These are phyloP conservation scores for Geranium rotundifolium DNA, from an alignment of 345 rosid species.

Conservation along the genomic window DNA sequence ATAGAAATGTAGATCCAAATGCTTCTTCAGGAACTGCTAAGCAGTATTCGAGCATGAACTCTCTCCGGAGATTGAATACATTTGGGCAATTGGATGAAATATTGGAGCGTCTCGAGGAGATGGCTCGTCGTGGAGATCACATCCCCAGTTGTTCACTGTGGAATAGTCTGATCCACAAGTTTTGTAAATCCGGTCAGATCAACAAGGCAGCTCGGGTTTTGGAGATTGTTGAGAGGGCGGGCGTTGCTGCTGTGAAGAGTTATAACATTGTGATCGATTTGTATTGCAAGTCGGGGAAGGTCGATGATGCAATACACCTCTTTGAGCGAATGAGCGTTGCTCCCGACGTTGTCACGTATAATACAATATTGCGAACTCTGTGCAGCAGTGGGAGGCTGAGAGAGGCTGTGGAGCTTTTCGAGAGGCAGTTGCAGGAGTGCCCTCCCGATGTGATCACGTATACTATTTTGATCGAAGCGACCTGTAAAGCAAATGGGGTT, in stretches of 20 bases:
- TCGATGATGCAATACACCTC: slow-evolving; percentile 48
- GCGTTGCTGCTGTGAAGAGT: slow-evolving; percentile 64
- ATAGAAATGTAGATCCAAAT: background rate
- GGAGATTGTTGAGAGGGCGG: slow-evolving; percentile 71
- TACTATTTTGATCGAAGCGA: slow-evolving; percentile 79
- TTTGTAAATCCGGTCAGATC: slow-evolving; percentile 61
- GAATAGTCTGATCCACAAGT: slow-evolving; percentile 68
- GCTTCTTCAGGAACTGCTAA: slow-evolving; percentile 29
- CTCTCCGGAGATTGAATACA: slow-evolving; percentile 47
- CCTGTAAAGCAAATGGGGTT: slow-evolving; percentile 75
- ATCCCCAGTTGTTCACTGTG: slow-evolving; percentile 61
- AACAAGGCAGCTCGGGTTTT: slow-evolving; percentile 54
- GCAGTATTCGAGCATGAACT: slow-evolving; percentile 52
- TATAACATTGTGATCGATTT: slow-evolving; percentile 76
- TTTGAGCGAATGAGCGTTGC: slow-evolving; percentile 69
- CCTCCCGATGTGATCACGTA: slow-evolving; percentile 72
- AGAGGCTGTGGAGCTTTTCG: slow-evolving; percentile 71
- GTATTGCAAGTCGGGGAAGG: slow-evolving; percentile 73
- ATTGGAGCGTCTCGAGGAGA: slow-evolving; percentile 58
- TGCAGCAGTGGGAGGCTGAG: slow-evolving; percentile 65
- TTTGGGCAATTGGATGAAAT: slow-evolving; percentile 56
- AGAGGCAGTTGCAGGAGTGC: slow-evolving; percentile 50
- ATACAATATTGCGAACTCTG: slow-evolving; percentile 63
- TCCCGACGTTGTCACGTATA: slow-evolving; percentile 76
- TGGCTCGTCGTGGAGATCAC: slow-evolving; percentile 56